Evolutionary conservation across 495 filamentous ascomycete species (phyloP), one percentile per base, ranked within the genome.

Genomic region (Xylaria curta): DNA sequence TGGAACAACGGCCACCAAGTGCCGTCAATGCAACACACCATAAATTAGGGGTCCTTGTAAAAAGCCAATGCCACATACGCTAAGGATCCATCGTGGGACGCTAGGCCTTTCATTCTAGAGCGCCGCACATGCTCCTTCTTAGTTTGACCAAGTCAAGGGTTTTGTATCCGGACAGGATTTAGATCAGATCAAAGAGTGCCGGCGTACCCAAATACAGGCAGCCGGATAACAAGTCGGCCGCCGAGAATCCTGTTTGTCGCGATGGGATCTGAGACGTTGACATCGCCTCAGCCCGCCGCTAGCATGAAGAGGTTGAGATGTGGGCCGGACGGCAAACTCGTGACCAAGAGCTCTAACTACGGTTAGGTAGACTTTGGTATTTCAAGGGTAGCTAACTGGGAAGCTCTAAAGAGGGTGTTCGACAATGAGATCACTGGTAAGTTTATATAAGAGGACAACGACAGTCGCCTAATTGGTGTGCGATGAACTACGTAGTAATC

Each of bases 11-110:
- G 51, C 51, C 24, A 28, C 12, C 4, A 28, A 54, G 51, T 54
- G 10, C 51, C 51, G 51, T 28, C 21, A 54, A 54, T 54, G 51
- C 51, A 54, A 54, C 51, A 28, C 51, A 54, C 51, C 24, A 54
- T 28, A 15, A 54, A 28, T 54, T 54, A 54, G 51, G 9, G 10
- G 26, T 28, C 24, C 51, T 54, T 24, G 51, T 54, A 4, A 51
- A 51, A 24, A 3, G 49, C 49, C n/a, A 51, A 51, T 7, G n/a
- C 49, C n/a, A 51, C 49, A 51, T 51, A 12, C 51, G 24, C 51
- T 26, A 54, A 54, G 24, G 51, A 54, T 54, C 51, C 51, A 15
- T 54, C 26, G 51, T 26, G 12, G 3, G 51, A 54, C 51, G 26
- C 51, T 54, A 12, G 5, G 51, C 21, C 51, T 9, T 54, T 54